Percentiles rank a stretch among this genome's conserved stretches.
Conservation (phyloP, 805 yeast species). For the Candida taoyuanica region DNA sequence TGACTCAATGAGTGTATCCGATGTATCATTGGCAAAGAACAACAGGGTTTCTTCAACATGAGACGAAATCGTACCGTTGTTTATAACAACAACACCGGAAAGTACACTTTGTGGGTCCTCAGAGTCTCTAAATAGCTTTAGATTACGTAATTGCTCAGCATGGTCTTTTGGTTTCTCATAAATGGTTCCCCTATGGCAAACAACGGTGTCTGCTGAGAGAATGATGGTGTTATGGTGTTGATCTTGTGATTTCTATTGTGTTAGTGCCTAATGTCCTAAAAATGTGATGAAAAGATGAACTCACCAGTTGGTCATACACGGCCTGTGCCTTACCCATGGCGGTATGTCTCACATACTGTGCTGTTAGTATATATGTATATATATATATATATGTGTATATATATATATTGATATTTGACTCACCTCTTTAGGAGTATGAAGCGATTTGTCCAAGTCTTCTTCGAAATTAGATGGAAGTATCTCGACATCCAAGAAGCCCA, state of each 20-base stretch:
- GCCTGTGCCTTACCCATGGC: conserved; percentile 61
- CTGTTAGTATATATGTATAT: conserved; percentile 18
- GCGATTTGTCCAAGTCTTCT: conserved; percentile 64
- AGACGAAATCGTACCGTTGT: conserved; percentile 21
- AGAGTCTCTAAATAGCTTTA: conserved; percentile 44
- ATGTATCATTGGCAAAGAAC: conserved; percentile 38
- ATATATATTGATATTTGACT: conserved; percentile 15
- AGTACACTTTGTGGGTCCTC: conserved; percentile 42
- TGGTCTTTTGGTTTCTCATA: conserved; percentile 76
- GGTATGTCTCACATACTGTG: conserved; percentile 62
- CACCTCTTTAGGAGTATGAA: conserved; percentile 41
- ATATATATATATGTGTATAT: conserved; percentile 16
- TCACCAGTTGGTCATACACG: conserved; percentile 44
- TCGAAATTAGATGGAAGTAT: conserved; percentile 65
- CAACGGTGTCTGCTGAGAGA: conserved; percentile 77
- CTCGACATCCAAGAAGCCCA: conserved; percentile 44
- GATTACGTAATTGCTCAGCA: conserved; percentile 44
- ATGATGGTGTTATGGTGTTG: conserved; percentile 26
- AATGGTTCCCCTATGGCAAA: conserved; percentile 54
- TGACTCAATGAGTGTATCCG: conserved; percentile 50
- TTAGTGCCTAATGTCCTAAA: neutral
- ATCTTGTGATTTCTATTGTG: conserved; percentile 7
- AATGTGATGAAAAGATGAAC: neutral
- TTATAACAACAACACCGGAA: conserved; percentile 50
- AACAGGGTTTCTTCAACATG: conserved; percentile 39